Evolutionary conservation across 139 green algal genomes (phyloP).

Genomic region (Nannochloris sp.): DNA sequence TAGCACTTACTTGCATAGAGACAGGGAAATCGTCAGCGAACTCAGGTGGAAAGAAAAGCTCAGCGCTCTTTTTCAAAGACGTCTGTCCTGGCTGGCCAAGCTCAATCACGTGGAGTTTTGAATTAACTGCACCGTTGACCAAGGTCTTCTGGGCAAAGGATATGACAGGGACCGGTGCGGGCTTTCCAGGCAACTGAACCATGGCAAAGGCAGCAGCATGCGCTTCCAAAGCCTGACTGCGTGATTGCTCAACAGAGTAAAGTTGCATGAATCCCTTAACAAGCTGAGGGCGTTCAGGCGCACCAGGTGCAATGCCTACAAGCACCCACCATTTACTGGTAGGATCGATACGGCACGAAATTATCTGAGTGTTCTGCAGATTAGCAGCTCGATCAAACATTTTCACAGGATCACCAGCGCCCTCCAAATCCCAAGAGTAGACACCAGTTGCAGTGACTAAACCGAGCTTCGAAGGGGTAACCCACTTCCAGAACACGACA

Average conservation of each 20-base stretch:
- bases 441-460: conserved; percentile 86
- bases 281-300: conserved; percentile 85
- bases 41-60: conserved; percentile 98
- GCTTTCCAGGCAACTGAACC: conserved; percentile 59
- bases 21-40: conserved; percentile 99
- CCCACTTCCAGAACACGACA: conserved; percentile 99
- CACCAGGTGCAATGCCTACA: conserved; percentile 92
- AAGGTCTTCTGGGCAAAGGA: conserved; percentile 95
- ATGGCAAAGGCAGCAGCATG: conserved; percentile 90
- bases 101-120: conserved; percentile 99
- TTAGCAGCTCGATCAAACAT: conserved; percentile 96
- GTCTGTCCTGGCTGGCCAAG: conserved; percentile 59
- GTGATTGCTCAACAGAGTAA: conserved; percentile 91
- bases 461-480: conserved; percentile 70
- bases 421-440: conserved; percentile 96
- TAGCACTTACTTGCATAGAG: conserved; percentile 79
- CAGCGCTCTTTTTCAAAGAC: conserved; percentile 80
- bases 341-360: conserved; percentile 87
- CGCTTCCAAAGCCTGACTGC: conserved; percentile 94
- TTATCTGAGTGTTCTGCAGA: conserved; percentile 94
- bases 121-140: conserved; percentile 55
- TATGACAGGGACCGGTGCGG: conserved; percentile 74
- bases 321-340: conserved; percentile 93
- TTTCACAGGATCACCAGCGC: conserved; percentile 72
- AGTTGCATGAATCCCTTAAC: conserved; percentile 99